A percentile compares a stretch with the other conserved stretches of the same genome.
These are phyloP conservation scores for Lentithecium fluviatile DNA, from an alignment of 495 filamentous ascomycete genomes.

Conservation along the genomic window DNA sequence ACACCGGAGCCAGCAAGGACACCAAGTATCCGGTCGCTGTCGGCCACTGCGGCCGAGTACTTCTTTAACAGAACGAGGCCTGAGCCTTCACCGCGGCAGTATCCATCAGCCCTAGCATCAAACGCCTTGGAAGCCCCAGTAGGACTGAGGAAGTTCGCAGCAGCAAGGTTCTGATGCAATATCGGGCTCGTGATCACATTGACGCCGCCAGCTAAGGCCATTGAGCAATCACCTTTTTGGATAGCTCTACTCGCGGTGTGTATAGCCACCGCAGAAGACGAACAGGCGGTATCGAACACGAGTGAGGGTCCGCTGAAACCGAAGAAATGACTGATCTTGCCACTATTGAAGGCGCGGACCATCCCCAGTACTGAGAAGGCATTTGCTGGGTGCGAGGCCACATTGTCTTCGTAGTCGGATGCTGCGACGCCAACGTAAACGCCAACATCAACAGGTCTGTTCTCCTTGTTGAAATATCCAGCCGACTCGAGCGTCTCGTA, in stretches of 20 bases:
- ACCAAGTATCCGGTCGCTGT: conserved; percentile 45
- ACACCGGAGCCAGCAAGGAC: conserved; percentile 45
- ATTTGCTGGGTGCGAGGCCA: background rate
- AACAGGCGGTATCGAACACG: conserved; percentile 12
- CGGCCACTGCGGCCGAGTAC: conserved; percentile 33
- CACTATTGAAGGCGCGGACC: conserved; percentile 1
- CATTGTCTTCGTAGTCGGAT: conserved; percentile 14
- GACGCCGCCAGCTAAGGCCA: conserved; percentile 22
- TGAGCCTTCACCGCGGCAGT: conserved; percentile 50
- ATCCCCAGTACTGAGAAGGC: conserved; percentile 11
- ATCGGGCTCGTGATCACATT: conserved; percentile 11
- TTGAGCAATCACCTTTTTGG: background rate
- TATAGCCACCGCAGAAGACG: conserved; percentile 8
- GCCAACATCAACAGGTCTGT: background rate
- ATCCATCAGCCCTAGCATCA: conserved; percentile 47
- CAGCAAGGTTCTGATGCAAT: conserved; percentile 6
- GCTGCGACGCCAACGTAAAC: conserved; percentile 10
- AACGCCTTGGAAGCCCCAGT: conserved; percentile 39
- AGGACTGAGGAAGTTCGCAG: conserved; percentile 18
- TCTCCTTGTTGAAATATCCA: background rate
- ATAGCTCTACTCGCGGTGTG: background rate
- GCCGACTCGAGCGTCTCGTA: conserved; percentile 18
- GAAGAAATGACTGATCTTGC: conserved; percentile 7
- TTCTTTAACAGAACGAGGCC: conserved; percentile 43
- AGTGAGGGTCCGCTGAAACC: conserved; percentile 1